Conservation (phyloP, 129 eudicot species). For the Flaveria bidentis region DNA sequence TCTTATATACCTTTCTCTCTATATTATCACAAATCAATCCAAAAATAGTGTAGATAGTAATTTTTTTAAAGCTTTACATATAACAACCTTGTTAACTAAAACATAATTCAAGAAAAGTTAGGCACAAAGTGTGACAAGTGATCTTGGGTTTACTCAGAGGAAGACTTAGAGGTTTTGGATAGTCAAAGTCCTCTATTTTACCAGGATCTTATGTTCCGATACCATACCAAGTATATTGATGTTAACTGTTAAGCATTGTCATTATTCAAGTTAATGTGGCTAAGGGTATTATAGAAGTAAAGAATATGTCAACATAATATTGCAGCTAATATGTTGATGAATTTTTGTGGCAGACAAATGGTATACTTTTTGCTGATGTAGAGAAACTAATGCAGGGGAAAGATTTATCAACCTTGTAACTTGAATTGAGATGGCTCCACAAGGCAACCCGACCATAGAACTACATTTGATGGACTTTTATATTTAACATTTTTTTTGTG, state of each 20-base stretch:
- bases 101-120: background rate
- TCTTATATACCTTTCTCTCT: conserved; percentile 10
- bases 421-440: background rate
- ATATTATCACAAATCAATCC: background rate
- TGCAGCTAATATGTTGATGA: conserved; percentile 5
- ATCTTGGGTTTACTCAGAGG: background rate
- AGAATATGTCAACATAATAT: background rate
- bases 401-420: background rate
- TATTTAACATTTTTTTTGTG: background rate
- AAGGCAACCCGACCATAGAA: background rate
- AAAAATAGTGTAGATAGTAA: background rate
- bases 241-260: background rate
- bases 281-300: background rate
- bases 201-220: background rate
- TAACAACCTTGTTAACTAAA: conserved; percentile 4
- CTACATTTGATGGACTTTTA: background rate
- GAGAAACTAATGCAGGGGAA: background rate
- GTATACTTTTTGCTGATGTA: background rate
- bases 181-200: conserved; percentile 1
- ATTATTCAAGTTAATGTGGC: background rate
- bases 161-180: background rate
- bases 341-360: background rate
- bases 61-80: background rate
- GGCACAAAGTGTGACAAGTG: no score
- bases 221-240: background rate